These are phyloP conservation scores for Rhododendron mucronatum DNA, from an alignment of 148 eudicot species.

Conservation along the genomic window DNA sequence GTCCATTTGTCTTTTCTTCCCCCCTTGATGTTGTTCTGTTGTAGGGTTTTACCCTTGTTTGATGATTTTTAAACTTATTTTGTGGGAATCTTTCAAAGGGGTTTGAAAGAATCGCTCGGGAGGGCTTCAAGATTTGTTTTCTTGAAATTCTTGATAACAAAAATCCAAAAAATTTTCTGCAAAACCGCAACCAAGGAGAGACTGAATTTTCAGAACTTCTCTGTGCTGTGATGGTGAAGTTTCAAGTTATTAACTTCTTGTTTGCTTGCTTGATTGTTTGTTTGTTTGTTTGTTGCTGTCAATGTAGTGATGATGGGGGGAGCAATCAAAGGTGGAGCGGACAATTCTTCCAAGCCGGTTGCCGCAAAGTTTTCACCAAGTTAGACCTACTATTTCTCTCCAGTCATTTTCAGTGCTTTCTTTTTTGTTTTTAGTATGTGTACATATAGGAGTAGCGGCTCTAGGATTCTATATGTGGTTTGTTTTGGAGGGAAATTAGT, in stretches of 20 bases:
- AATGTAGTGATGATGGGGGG: slow-evolving; percentile 16
- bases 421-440: neutral
- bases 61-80: neutral
- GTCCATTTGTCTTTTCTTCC: too few relatives aligned
- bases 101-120: neutral
- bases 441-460: neutral
- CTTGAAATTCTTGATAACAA: neutral
- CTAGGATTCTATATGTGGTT: neutral
- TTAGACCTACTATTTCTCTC: neutral
- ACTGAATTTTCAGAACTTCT: neutral
- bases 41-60: neutral
- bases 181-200: neutral
- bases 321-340: neutral
- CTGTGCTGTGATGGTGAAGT: neutral
- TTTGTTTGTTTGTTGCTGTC: neutral
- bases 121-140: neutral
- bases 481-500: neutral
- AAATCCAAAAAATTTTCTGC: neutral
- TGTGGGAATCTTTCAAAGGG: neutral
- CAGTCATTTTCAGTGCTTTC: neutral
- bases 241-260: neutral
- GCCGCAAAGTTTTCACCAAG: neutral
- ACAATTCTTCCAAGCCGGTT: neutral
- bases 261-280: neutral
- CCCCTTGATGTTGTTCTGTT: too few relatives aligned